Conservation (phyloP, 1,284 basidiomycete species). For the Ceraceosorus guamensis region DNA sequence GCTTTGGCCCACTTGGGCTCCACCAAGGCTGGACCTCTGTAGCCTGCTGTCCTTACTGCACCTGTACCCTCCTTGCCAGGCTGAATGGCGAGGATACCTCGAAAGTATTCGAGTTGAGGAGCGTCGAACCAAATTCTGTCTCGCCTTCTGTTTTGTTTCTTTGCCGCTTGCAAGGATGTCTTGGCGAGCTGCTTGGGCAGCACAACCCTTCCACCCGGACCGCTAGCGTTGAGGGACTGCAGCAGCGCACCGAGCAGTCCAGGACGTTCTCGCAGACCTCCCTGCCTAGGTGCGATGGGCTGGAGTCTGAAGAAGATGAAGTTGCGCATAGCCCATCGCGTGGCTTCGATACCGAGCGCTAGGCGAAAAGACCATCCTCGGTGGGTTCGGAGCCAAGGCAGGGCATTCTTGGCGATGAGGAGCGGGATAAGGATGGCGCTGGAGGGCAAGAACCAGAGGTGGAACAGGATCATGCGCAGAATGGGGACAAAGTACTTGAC, state of each 20-base stretch:
- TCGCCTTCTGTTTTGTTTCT: conserved; percentile 15
- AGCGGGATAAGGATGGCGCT: not conserved
- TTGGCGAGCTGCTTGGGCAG: conserved; percentile 10
- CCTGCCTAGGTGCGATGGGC: conserved; percentile 36
- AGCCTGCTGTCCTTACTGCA: conserved; percentile 12
- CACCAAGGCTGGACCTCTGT: conserved; percentile 37
- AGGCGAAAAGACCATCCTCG: conserved; percentile 24
- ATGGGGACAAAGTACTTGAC: not conserved
- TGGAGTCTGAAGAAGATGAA: conserved; percentile 33
- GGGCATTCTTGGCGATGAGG: not conserved
- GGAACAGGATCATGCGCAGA: not conserved
- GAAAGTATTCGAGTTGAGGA: conserved; percentile 30
- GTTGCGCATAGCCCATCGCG: conserved; percentile 28
- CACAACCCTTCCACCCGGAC: conserved; percentile 26
- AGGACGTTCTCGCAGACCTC: conserved; percentile 33
- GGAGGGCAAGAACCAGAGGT: not conserved
- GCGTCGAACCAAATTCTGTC: conserved; percentile 43
- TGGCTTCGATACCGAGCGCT: conserved; percentile 26
- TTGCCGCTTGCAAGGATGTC: conserved; percentile 23
- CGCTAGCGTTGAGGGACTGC: conserved; percentile 25
- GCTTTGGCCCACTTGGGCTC: conserved; percentile 41
- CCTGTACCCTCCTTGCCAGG: conserved; percentile 13
- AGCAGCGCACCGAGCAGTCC: conserved; percentile 26
- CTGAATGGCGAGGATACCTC: conserved; percentile 37
- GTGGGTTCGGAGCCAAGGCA: conserved; percentile 26